These are phyloP conservation scores for Russula ochroleuca DNA, from an alignment of 768 basidiomycete species.

Conservation along the genomic window DNA sequence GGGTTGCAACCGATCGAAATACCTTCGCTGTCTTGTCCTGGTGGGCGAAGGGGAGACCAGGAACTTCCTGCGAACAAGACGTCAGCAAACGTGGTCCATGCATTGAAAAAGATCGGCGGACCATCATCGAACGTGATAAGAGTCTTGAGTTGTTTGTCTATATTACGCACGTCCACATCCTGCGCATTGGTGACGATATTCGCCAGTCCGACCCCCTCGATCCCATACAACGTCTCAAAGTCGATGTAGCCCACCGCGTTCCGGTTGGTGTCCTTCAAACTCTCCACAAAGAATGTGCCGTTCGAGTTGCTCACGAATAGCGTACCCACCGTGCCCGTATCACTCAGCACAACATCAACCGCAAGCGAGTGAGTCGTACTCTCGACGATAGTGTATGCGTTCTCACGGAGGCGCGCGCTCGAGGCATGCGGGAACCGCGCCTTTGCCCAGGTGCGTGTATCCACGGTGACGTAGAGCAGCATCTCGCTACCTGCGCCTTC, in stretches of 20 bases:
- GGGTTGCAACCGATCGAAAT: slow-evolving; percentile 60
- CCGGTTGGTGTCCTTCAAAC: slow-evolving; percentile 87
- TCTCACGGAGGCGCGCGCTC: slow-evolving; percentile 73
- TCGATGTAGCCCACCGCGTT: slow-evolving; percentile 88
- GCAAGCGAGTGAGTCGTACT: slow-evolving; percentile 89
- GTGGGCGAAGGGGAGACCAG: slow-evolving; percentile 67
- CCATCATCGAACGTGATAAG: slow-evolving; percentile 90
- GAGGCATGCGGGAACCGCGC: slow-evolving; percentile 92
- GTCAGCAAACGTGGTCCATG: slow-evolving; percentile 3
- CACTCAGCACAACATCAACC: slow-evolving; percentile 84
- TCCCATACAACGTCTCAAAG: slow-evolving; percentile 80
- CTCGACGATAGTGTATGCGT: slow-evolving; percentile 95
- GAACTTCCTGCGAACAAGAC: slow-evolving; percentile 45
- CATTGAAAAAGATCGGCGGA: slow-evolving; percentile 25
- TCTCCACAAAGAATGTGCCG: slow-evolving; percentile 91
- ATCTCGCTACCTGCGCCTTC: slow-evolving; percentile 60
- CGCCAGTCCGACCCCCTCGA: slow-evolving; percentile 88
- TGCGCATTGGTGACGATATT: slow-evolving; percentile 82
- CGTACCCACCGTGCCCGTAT: slow-evolving; percentile 67
- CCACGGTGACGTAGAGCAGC: slow-evolving; percentile 81
- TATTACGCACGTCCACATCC: slow-evolving; percentile 69
- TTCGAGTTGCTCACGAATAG: slow-evolving; percentile 95
- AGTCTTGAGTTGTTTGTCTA: slow-evolving; percentile 70
- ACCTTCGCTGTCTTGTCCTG: slow-evolving; percentile 55
- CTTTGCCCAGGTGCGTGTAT: slow-evolving; percentile 80